Evolutionary conservation across 768 basidiomycete species (phyloP), one percentile per base, ranked within the genome.

Genomic region (Boletus reticuloceps): DNA sequence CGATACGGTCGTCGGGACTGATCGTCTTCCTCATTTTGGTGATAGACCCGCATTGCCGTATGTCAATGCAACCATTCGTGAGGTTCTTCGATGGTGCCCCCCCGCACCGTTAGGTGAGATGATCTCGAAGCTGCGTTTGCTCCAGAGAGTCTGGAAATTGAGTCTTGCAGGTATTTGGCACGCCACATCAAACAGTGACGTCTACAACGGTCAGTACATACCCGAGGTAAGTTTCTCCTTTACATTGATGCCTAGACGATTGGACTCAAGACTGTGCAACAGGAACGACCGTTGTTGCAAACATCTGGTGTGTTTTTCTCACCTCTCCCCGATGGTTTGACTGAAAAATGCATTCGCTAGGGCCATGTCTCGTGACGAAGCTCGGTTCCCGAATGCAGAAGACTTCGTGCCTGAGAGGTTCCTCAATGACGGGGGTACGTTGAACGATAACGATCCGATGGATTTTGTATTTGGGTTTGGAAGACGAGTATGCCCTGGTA

Each of bases 181-280:
- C 27, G 54, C 60, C 3, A 52, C 64, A 6, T 27, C 42, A 5
- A 45, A 19, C 16, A 58, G 64, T 22, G 68, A 72, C 47, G 39
- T 61, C 13, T 65, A 66, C 52, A 59, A 64, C 6, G 65, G 67
- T 14, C 62, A 64, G 45, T 55, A 64, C 47, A 65, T 72, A 29
- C 72, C 72, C 6, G 65, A 64, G 19, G 72, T 43, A 68, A 78
- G 1, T 25, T 25, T 11, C 16, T 17, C 4, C 27, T 36, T 39
- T 42, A 17, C 19, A 22, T 9, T 9, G 17, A 37, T 29, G n/a
- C 17, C 3, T 37, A 13, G 31, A 44, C 25, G 46, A 20, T 22
- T 19, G 19, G 6, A 14, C 2, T n/a, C 20, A 12, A 27, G 12
- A 6, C n/a, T n/a, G 5, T 22, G 6, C 6, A 5, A 55, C 41